Evolutionary conservation across 108 stramenopile genomes (phyloP).

Genomic region (Seminavis robusta): DNA sequence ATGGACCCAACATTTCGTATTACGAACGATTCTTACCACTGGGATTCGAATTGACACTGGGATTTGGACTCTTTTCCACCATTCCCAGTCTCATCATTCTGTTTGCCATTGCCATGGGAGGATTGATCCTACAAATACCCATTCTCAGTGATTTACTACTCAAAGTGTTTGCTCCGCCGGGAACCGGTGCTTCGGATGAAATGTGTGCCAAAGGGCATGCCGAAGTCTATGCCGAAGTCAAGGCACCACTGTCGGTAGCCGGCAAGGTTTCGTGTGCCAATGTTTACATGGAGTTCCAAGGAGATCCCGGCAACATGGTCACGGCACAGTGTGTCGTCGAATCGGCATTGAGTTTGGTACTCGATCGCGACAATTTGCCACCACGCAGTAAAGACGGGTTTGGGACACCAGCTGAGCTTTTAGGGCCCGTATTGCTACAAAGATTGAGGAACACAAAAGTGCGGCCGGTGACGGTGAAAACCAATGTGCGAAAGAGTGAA

Average conservation of each 20-base stretch:
- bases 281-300: conserved; percentile 24
- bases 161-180: conserved; percentile 22
- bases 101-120: conserved; percentile 1
- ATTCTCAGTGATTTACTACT: conserved; percentile 16
- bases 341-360: conserved; percentile 27
- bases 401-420: conserved; percentile 42
- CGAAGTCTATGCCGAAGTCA: conserved; percentile 37
- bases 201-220: conserved; percentile 10
- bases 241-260: too few species aligned
- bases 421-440: conserved; percentile 24
- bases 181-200: conserved; percentile 30
- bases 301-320: conserved; percentile 40
- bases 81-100: conserved; percentile 20
- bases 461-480: conserved; percentile 16
- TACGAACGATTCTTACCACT: conserved; percentile 34
- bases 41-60: conserved; percentile 16
- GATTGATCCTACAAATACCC: conserved; percentile 14
- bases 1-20: conserved; percentile 29
- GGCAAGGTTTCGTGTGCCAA: conserved; percentile 23
- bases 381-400: conserved; percentile 37
- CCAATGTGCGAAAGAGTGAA: too few species aligned
- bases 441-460: conserved; percentile 22
- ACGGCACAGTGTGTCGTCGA: conserved; percentile 46
- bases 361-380: conserved; percentile 24
- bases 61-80: conserved; percentile 11